Evolutionary conservation across 768 basidiomycete species (phyloP), one percentile per base, ranked within the genome.

Genomic region (Pleurotus pulmonarius): DNA sequence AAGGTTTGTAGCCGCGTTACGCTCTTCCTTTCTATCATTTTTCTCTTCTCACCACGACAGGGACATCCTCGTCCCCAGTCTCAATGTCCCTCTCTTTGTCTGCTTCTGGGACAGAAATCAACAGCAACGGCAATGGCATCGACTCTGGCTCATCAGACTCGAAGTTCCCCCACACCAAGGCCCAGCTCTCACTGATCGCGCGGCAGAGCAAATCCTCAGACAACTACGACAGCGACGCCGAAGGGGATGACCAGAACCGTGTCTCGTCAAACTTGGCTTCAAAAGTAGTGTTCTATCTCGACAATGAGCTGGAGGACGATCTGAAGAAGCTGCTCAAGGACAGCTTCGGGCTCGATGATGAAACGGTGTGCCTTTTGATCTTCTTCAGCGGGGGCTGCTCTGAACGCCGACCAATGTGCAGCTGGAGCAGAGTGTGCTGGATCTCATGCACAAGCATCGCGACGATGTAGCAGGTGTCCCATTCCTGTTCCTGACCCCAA

Each of bases 401-500:
- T 64, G 44, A 62, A 62, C 56, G 11, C 25, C 58, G 58, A 55
- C 52, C n/a, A 15, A 13, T 40, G 46, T 49, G 4, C 63, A 92
- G 88, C 75, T 93, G 59, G 94, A 97, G 66, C 90, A 94, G 63
- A 83, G 87, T 67, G 91, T 94, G 57, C 77, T 98, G 16, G 93
- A 96, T 66, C 81, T 97, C 59, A 97, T 98, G 95, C 95, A 98
- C 73, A 89, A 90, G 72, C 91, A 94, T 69, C 80, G 85, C 59
- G 94, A 96, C 79, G 87, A 92, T 74, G 74, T 88, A 40, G 84
- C 87, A 11, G 88, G 88, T 16, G 87, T 91, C 5, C 90, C 90
- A 0, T 93, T 93, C 67, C 74, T 92, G 56, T 90, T 88, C 72
- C 75, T 93, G 48, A 92, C 89, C 4, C 88, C 89, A 18, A 89